Conservation (phyloP, 164 flowering plant species). For the Litsea cubeba region DNA sequence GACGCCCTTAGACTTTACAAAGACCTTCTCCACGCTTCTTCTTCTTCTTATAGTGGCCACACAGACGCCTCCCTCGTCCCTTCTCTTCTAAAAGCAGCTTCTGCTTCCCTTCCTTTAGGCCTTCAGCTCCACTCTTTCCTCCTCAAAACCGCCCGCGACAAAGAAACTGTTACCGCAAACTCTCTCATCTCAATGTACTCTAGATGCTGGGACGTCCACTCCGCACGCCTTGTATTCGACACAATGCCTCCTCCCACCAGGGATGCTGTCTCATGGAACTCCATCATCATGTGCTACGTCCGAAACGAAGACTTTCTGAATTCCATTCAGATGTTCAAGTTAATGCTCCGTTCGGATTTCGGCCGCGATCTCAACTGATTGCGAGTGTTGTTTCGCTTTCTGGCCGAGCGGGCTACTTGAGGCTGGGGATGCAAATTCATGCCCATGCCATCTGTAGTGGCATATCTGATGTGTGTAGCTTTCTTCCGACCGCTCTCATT, state of each 20-base stretch:
- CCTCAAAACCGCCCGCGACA: constrained; percentile 32
- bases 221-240: constrained; percentile 46
- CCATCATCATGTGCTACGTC: constrained; percentile 45
- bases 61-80: constrained; percentile 30
- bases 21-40: constrained; percentile 21
- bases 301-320: constrained; percentile 30
- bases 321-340: constrained; percentile 24
- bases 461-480: constrained; percentile 20
- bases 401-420: constrained; percentile 15
- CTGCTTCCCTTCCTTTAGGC: constrained; percentile 25
- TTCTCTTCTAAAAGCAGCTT: constrained; percentile 43
- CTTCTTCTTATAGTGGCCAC: constrained; percentile 12
- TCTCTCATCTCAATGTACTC: constrained; percentile 54
- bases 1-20: constrained; percentile 34
- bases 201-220: constrained; percentile 17
- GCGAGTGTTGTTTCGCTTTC: constrained; percentile 44
- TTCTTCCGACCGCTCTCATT: constrained; percentile 41
- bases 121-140: constrained; percentile 43
- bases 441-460: constrained; percentile 29
- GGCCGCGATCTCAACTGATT: constrained; percentile 28
- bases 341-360: constrained; percentile 3
- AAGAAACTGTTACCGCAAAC: constrained; percentile 39
- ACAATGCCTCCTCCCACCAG: constrained; percentile 33
- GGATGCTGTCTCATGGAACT: constrained; percentile 46
- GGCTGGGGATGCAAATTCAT: constrained; percentile 45